These are phyloP conservation scores for Vaccinium myrtillus DNA, from an alignment of 148 eudicot species.

Conservation along the genomic window DNA sequence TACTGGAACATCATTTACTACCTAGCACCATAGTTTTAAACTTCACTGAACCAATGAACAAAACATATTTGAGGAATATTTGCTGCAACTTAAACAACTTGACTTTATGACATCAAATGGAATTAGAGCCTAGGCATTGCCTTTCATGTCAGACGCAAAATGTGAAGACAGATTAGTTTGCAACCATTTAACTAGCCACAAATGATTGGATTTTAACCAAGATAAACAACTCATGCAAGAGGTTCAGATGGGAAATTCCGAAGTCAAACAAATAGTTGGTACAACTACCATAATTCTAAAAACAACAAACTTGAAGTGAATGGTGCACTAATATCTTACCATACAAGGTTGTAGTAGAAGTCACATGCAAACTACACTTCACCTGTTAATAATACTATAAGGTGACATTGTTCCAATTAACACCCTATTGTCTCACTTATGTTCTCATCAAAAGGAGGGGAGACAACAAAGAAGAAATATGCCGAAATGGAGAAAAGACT, in stretches of 20 bases:
- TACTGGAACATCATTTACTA: neutral
- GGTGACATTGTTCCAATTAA: no score
- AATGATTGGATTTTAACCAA: neutral
- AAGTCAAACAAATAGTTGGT: neutral
- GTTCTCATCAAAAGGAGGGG: neutral
- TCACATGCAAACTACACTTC: neutral
- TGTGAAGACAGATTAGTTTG: neutral
- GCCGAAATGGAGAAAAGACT: neutral
- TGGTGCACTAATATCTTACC: neutral
- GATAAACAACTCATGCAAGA: neutral
- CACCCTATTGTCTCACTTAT: neutral
- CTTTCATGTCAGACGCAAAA: neutral
- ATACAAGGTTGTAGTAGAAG: neutral
- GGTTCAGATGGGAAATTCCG: neutral
- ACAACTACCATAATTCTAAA: neutral
- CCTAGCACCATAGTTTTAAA: neutral
- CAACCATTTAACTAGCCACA: neutral
- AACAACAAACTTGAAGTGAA: neutral
- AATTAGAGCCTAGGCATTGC: neutral
- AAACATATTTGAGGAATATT: neutral
- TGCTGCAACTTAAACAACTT: neutral
- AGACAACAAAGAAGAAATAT: conserved; percentile 5
- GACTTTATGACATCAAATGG: neutral
- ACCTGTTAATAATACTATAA: neutral
- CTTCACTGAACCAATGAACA: neutral